Evolutionary conservation across 139 green algal species (phyloP).

Genomic region (Chlamydomonas sp.): DNA sequence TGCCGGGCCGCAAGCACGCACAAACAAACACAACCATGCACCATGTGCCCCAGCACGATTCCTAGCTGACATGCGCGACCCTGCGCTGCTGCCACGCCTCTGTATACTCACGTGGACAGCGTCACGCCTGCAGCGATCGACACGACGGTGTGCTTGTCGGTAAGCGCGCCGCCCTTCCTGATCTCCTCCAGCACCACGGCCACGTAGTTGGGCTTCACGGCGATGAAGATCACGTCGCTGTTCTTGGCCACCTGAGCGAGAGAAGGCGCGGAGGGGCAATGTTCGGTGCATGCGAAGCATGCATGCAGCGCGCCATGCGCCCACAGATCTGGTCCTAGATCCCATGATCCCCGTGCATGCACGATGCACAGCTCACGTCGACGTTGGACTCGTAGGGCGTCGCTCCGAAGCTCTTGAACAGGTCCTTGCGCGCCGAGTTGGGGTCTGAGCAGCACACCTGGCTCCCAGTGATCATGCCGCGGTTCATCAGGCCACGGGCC

Average conservation of each 20-base stretch:
- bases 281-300: no score
- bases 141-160: slow-evolving; percentile 58
- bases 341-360: background rate
- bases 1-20: no score
- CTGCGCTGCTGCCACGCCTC: no score
- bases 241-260: slow-evolving; percentile 59
- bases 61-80: no score
- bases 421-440: slow-evolving; percentile 46
- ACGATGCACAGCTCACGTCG: slow-evolving; percentile 49
- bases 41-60: no score
- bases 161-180: background rate
- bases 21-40: no score
- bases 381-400: slow-evolving; percentile 43
- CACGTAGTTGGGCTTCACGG: slow-evolving; percentile 90
- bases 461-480: slow-evolving; percentile 38
- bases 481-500: slow-evolving; percentile 70
- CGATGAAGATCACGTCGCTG: slow-evolving; percentile 81
- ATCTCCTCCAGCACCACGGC: slow-evolving; percentile 59
- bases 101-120: slow-evolving; percentile 36
- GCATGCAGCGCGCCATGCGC: no score
- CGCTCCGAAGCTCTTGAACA: slow-evolving; percentile 62
- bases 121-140: slow-evolving; percentile 93
- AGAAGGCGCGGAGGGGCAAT: no score
- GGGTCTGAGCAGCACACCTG: slow-evolving; percentile 66
- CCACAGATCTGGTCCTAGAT: background rate